phyloP scores from a whole-genome alignment of 495 filamentous ascomycete species.

The Penicillium parvum region DNA sequence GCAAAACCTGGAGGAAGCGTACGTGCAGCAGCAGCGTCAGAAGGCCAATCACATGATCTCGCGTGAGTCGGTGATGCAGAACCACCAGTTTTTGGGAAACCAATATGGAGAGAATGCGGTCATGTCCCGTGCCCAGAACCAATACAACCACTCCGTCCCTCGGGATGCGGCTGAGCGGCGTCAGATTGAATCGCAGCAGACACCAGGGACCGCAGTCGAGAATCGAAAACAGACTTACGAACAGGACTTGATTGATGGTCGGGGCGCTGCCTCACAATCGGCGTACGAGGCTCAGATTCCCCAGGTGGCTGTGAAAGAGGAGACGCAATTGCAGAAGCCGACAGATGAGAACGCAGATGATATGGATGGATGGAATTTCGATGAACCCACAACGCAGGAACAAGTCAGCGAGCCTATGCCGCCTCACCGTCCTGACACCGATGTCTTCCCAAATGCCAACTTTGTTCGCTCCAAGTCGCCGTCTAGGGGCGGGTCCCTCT shows the following conservation, averaged over 20 bases:
- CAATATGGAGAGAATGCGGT: constrained; percentile 41
- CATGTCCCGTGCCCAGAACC: constrained; percentile 31
- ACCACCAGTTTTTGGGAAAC: constrained; percentile 42
- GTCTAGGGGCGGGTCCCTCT: constrained; percentile 56
- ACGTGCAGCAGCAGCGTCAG: constrained; percentile 43
- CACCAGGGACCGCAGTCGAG: constrained; percentile 34
- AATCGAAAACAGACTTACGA: constrained; percentile 35
- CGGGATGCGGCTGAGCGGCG: constrained; percentile 36
- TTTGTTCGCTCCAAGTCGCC: constrained; percentile 73
- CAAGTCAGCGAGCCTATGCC: constrained; percentile 48
- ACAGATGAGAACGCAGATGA: constrained; percentile 48
- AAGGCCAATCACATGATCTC: constrained; percentile 45
- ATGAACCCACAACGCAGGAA: constrained; percentile 52
- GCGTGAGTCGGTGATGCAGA: constrained; percentile 42
- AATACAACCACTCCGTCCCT: constrained; percentile 23
- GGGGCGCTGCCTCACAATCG: constrained; percentile 52
- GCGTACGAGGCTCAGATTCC: constrained; percentile 52
- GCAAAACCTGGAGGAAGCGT: constrained; percentile 49
- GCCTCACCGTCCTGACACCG: constrained; percentile 70
- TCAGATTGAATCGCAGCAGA: constrained; percentile 35
- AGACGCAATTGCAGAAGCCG: constrained; percentile 20
- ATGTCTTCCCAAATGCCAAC: constrained; percentile 80
- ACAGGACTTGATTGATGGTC: constrained; percentile 49
- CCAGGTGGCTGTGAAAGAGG: constrained; percentile 40
- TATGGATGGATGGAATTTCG: constrained; percentile 87